Evolutionary conservation across 805 yeast species (phyloP).

Genomic region (Teunomyces aglyptinius): DNA sequence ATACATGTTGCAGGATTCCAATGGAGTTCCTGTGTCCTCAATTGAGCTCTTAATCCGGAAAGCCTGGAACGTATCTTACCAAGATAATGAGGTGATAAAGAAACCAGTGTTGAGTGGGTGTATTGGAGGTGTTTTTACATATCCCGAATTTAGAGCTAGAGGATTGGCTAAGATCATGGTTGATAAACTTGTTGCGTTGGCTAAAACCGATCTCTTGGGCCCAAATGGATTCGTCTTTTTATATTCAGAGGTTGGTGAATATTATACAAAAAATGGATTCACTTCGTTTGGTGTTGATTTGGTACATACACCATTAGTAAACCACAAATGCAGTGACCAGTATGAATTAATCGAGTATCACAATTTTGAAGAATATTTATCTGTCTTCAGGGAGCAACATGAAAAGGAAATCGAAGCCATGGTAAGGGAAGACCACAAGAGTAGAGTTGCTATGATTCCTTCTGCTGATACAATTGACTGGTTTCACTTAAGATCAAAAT

Average conservation of each 20-base stretch:
- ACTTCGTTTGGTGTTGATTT: slow-evolving; percentile 36
- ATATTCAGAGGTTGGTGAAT: slow-evolving; percentile 46
- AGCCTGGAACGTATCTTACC: slow-evolving; percentile 23
- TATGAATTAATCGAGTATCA: slow-evolving; percentile 19
- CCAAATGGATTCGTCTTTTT: slow-evolving; percentile 35
- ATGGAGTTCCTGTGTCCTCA: slow-evolving; percentile 26
- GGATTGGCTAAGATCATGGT: slow-evolving; percentile 42
- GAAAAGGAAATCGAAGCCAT: slow-evolving; percentile 15
- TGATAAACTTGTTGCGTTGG: slow-evolving; percentile 30
- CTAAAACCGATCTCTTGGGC: slow-evolving; percentile 23
- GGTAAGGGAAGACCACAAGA: slow-evolving; percentile 27
- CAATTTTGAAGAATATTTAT: slow-evolving; percentile 25
- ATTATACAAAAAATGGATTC: slow-evolving; percentile 38
- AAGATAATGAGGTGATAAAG: slow-evolving; percentile 14
- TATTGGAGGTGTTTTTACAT: slow-evolving; percentile 43
- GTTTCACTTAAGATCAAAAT: slow-evolving; percentile 43
- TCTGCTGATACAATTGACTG: slow-evolving; percentile 32
- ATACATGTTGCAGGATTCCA: slow-evolving; percentile 21
- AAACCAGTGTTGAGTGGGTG: slow-evolving; percentile 30
- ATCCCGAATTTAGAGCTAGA: slow-evolving; percentile 33
- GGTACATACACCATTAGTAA: slow-evolving; percentile 21
- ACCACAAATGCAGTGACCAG: slow-evolving; percentile 2
- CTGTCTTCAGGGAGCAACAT: slow-evolving; percentile 19
- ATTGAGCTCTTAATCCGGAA: slow-evolving; percentile 34
- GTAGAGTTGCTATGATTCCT: slow-evolving; percentile 31